Base-by-base conservation (phyloP, 805 yeast species). In the Monosporozyma servazzii region DNA sequence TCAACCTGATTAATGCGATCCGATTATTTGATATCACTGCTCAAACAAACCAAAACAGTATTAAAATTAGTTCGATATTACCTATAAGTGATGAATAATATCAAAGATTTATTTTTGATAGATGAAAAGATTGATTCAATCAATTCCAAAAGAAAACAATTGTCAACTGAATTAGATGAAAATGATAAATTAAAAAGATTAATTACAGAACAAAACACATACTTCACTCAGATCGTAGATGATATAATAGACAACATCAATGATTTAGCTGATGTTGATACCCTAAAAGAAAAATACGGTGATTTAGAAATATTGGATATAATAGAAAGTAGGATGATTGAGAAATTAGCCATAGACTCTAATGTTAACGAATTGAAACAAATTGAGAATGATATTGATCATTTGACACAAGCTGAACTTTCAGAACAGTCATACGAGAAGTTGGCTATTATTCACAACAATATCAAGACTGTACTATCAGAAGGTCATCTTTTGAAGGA, bases 71-170 rank as follows among this genome's bases (percentile, higher is more conserved):
- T n/a, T 21, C 13, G 20, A 18, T 27, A 23, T 29, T 23, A 23
- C 7, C 27, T 13, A 20, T 18, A 23, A 23, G 31, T 18, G 25
- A 44, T 62, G 33, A 50, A 51, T 20, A 56, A 58, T 29, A 48
- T 63, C 17, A 59, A 65, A 21, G 70, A 65, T 49, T 50, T 69
- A 15, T 47, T 57, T 15, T 47, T 54, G 18, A 56, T 70, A 18
- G 63, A 67, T 30, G 47, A 54, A 6, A 56, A 52, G 33, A 68
- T 69, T 23, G 51, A 61, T 2, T 53, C 54, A 9, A 55, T 70
- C 6, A 60, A 62, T 21, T 33, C 47, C 1, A 54, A 62, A 47
- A 53, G 72, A 41, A 52, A 55, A 21, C 51, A 48, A 15, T 43
- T 67, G 33, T 61, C 64, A 2, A 50, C 15, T 1, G 53, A 54